Conservation (phyloP, 2,329 filamentous ascomycete species). For the Pseudogymnoascus sp. region DNA sequence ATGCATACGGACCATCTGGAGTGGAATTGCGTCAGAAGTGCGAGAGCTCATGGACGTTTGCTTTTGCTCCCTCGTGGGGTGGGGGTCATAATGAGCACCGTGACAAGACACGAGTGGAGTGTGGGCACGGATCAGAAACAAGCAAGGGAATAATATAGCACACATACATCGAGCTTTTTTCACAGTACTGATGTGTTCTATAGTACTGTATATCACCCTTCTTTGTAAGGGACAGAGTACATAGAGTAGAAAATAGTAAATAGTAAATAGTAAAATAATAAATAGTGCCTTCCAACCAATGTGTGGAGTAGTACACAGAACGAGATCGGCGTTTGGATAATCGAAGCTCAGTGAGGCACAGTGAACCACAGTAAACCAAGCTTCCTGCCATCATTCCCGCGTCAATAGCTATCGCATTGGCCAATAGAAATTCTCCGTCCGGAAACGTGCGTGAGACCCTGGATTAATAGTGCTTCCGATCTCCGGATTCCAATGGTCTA, state of each 20-base stretch:
- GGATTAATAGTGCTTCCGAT: constrained; percentile 1
- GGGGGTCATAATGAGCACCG: constrained; percentile 4
- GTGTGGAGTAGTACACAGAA: background rate
- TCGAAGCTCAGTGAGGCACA: background rate
- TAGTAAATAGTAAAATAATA: background rate
- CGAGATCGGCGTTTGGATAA: background rate
- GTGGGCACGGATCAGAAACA: background rate
- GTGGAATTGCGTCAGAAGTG: background rate
- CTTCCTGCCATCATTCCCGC: constrained; percentile 5
- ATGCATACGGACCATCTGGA: background rate
- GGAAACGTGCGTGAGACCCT: background rate
- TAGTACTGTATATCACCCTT: background rate
- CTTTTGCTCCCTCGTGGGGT: background rate
- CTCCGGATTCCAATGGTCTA: background rate
- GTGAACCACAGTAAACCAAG: background rate
- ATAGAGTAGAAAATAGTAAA: background rate
- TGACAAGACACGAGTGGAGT: background rate
- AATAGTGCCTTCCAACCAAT: background rate
- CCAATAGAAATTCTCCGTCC: background rate
- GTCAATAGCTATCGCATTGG: background rate
- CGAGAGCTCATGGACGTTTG: background rate
- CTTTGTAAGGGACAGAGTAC: background rate
- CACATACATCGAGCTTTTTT: background rate
- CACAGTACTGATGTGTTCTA: background rate
- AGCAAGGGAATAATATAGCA: background rate